Base-by-base conservation (phyloP, 257 asterid genomes). In the Rehmannia glutinosa region DNA sequence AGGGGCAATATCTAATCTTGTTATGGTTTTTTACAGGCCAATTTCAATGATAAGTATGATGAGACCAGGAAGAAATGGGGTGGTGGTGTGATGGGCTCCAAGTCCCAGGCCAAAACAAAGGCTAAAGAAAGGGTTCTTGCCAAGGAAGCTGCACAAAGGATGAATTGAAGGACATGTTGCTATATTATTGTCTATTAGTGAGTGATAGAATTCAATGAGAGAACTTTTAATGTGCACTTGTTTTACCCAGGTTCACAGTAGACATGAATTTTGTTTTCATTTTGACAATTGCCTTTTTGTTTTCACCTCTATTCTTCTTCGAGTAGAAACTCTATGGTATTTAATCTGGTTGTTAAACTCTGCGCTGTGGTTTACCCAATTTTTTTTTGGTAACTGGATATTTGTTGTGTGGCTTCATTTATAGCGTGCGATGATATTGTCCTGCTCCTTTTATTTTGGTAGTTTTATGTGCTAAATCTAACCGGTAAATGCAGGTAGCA, bases 11-110 rank as follows among this genome's bases (percentile, higher is more conserved):
- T 3, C 69, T 46, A 32, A 27, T 53, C 5, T 3, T 30, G 4
- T 30, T 2, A 3, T 45, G 11, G 0, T 33, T 41, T 28, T 11
- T 46, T 52, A 1, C 52, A 83, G 89, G 89, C 86, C 23, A 80
- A 83, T 32, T 83, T 83, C 74, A 83, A 83, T 1, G 89, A 83
- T 36, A 83, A 84, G 20, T 81, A 59, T 7, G 90, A 84, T 1
- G 87, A 84, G 66, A 71, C 74, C 0, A 72, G 90, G 74, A 84
- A 84, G 78, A 84, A 84, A 74, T 84, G 87, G 90, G 90, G 90
- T 1, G 90, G 90, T 8, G 87, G 90, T 46, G 78, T 84, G 0
- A 84, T 84, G 90, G 90, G 90, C 32, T 84, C 87, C 0, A 84
- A 84, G 58, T 84, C 90, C 2, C 87, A 81, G 52, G 87, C 90